phyloP scores from a whole-genome alignment of 2,329 filamentous ascomycete species.

The Simplicillium aogashimaense region DNA sequence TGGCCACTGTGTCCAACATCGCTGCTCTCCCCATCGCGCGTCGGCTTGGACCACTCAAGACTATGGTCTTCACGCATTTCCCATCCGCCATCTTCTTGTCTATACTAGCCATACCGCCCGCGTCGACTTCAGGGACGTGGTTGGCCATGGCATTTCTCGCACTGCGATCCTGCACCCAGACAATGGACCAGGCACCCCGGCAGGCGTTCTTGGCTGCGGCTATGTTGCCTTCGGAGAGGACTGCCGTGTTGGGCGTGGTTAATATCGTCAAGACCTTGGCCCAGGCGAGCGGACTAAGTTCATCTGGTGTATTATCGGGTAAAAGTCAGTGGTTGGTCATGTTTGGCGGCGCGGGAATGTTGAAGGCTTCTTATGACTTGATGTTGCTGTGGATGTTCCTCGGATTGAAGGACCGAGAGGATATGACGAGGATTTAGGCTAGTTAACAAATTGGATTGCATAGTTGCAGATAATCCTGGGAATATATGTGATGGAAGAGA shows the following conservation, averaged over 20 bases:
- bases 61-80: constrained; percentile 68
- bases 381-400: constrained; percentile 42
- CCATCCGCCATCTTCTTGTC: constrained; percentile 57
- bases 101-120: constrained; percentile 46
- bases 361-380: constrained; percentile 54
- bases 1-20: constrained; percentile 40
- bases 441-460: too few species aligned
- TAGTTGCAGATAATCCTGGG: too few species aligned
- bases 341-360: constrained; percentile 50
- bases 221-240: constrained; percentile 55
- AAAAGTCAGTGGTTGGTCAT: constrained; percentile 48
- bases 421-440: too few species aligned
- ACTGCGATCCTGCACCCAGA: constrained; percentile 50
- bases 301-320: constrained; percentile 54
- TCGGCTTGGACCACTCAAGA: constrained; percentile 36
- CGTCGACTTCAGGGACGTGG: constrained; percentile 25
- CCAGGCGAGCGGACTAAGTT: constrained; percentile 50
- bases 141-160: constrained; percentile 50
- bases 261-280: constrained; percentile 59
- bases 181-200: constrained; percentile 63
- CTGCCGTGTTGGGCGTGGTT: constrained; percentile 60
- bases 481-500: too few species aligned
- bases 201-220: constrained; percentile 59
- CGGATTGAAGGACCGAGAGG: background rate
- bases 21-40: constrained; percentile 44